A percentile compares a stretch with the other conserved stretches of the same genome.
phyloP scores from a whole-genome alignment of 1,284 basidiomycete genomes.

The Microbotryum scabiosae region DNA sequence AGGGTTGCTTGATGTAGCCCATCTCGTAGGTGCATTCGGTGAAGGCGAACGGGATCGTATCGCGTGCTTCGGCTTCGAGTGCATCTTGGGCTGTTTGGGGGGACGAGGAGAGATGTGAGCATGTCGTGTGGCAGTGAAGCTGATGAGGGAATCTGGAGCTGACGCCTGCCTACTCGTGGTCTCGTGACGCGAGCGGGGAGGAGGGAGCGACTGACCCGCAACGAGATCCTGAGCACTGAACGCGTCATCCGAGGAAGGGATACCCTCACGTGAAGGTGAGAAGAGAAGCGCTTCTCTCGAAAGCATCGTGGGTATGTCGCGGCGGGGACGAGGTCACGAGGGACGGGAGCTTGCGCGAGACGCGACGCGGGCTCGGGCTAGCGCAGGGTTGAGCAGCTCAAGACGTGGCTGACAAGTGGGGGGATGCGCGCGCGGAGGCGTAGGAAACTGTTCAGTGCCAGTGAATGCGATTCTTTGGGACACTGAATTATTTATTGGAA shows the following conservation, averaged over 20 bases:
- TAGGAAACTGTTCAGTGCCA: neutral
- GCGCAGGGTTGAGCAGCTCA: neutral
- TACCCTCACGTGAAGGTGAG: slow-evolving; percentile 26
- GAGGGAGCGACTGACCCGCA: neutral
- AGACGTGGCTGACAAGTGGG: neutral
- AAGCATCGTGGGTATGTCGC: slow-evolving; percentile 10
- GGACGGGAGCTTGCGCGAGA: neutral
- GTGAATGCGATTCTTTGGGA: neutral
- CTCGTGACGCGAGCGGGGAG: neutral
- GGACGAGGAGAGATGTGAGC: neutral
- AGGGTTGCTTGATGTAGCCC: slow-evolving; percentile 40
- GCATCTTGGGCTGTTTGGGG: slow-evolving; percentile 33
- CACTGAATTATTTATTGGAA: too few species aligned
- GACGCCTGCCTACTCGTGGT: too few species aligned
- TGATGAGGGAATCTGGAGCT: neutral
- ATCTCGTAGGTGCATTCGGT: slow-evolving; percentile 37
- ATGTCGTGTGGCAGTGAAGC: neutral
- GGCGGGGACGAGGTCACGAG: neutral
- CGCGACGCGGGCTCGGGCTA: neutral
- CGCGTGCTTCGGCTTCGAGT: slow-evolving; percentile 40
- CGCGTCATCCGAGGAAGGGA: slow-evolving; percentile 19
- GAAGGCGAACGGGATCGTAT: slow-evolving; percentile 39
- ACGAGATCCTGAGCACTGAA: slow-evolving; percentile 1
- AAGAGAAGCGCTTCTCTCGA: slow-evolving; percentile 17
- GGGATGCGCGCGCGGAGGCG: neutral